Evolutionary conservation across 768 basidiomycete genomes (phyloP).

Genomic region (Amanita pallidorosea): DNA sequence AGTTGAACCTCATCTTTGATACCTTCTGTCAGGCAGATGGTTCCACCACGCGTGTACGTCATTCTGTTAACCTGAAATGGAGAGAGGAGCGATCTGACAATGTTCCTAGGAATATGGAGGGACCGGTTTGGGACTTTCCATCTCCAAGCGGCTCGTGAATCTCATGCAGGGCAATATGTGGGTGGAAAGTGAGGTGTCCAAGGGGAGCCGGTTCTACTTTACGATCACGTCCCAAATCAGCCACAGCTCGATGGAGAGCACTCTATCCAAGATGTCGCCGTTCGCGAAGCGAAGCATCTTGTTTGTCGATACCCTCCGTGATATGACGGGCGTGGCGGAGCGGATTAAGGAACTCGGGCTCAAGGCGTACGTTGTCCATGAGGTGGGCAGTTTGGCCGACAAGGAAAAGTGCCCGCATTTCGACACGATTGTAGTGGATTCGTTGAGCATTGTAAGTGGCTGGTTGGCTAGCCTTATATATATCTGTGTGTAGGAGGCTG

Average conservation of each 20-base stretch:
- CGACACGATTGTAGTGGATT: conserved; percentile 94
- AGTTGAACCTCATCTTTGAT: conserved; percentile 96
- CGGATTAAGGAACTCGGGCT: conserved; percentile 74
- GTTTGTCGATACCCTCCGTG: conserved; percentile 79
- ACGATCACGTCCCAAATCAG: conserved; percentile 84
- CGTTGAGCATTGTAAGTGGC: conserved; percentile 61
- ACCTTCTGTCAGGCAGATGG: conserved; percentile 99
- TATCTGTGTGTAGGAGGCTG: background rate
- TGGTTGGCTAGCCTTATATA: background rate
- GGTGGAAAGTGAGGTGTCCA: conserved; percentile 92
- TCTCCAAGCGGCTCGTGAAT: conserved; percentile 92
- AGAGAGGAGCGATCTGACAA: background rate
- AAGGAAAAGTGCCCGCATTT: conserved; percentile 80
- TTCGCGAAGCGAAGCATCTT: conserved; percentile 85
- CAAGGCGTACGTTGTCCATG: conserved; percentile 63
- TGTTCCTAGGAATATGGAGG: conserved; percentile 81
- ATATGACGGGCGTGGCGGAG: conserved; percentile 64
- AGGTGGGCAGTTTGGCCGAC: conserved; percentile 71
- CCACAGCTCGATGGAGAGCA: conserved; percentile 61
- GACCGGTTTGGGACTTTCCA: conserved; percentile 91
- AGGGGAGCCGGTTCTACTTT: conserved; percentile 95
- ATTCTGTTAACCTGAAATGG: conserved; percentile 9
- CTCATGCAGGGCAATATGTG: conserved; percentile 99
- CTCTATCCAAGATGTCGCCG: conserved; percentile 70
- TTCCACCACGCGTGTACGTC: conserved; percentile 81